Conservation (phyloP, 2,329 filamentous ascomycete genomes). For the Scleromitrula shiraiana region DNA sequence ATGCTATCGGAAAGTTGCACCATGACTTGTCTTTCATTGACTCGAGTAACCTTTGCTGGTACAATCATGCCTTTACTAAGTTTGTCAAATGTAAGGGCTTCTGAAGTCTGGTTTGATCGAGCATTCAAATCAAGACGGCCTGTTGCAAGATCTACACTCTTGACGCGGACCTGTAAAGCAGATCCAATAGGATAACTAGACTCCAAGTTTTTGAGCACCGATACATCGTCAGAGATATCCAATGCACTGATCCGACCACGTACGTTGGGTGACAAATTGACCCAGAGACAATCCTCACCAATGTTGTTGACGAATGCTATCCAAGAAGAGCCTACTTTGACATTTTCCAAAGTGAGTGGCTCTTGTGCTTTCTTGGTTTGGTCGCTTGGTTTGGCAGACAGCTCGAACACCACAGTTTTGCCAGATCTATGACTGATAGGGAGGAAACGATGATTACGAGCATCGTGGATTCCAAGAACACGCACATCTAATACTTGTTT, state of each 20-base stretch:
- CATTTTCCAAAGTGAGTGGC: slow-evolving; percentile 61
- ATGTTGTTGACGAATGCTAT: slow-evolving; percentile 90
- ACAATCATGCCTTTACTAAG: slow-evolving; percentile 74
- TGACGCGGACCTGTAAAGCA: slow-evolving; percentile 72
- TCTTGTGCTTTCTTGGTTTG: slow-evolving; percentile 46
- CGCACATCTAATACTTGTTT: slow-evolving; percentile 67
- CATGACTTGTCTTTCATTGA: slow-evolving; percentile 74
- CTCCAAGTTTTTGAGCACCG: slow-evolving; percentile 65
- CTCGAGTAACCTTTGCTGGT: slow-evolving; percentile 75
- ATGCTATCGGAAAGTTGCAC: slow-evolving; percentile 78
- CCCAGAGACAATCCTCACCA: slow-evolving; percentile 72
- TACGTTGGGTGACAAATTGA: slow-evolving; percentile 81
- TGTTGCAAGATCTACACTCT: slow-evolving; percentile 62
- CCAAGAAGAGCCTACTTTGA: slow-evolving; percentile 64
- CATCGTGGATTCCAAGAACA: slow-evolving; percentile 81
- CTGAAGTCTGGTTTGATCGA: slow-evolving; percentile 48
- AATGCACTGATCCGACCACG: slow-evolving; percentile 75
- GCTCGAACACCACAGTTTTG: slow-evolving; percentile 73
- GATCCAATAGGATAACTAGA: slow-evolving; percentile 85
- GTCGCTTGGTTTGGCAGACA: slow-evolving; percentile 68
- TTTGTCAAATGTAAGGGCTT: slow-evolving; percentile 57
- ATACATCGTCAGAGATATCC: slow-evolving; percentile 81
- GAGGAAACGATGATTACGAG: slow-evolving; percentile 81
- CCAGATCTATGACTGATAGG: slow-evolving; percentile 80
- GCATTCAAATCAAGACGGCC: slow-evolving; percentile 80